Conservation (phyloP, 495 filamentous ascomycete species). For the Opeltia flavorubescens region DNA sequence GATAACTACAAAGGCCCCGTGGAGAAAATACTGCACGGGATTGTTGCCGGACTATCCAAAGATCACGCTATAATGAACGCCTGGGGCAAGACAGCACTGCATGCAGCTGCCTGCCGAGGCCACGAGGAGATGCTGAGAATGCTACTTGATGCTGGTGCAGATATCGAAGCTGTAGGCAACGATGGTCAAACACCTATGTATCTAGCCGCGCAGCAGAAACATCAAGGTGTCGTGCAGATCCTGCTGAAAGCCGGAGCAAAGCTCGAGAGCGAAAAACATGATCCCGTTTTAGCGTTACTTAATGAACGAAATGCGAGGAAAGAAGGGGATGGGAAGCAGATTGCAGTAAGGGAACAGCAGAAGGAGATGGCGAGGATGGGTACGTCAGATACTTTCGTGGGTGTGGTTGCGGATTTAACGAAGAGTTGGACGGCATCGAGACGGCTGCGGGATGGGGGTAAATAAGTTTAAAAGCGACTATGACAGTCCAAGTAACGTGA, state of each 20-base stretch:
- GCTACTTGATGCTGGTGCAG: not conserved
- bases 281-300: not conserved
- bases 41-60: not conserved
- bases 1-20: not conserved
- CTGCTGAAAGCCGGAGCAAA: not conserved
- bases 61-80: not conserved
- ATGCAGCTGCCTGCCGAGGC: not conserved
- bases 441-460: not conserved
- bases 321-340: not conserved
- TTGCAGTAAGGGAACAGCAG: not conserved
- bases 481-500: too few relatives aligned
- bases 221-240: not conserved
- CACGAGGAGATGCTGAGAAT: not conserved
- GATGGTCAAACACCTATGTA: not conserved
- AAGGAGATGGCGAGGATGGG: not conserved
- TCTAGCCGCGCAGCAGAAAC: not conserved
- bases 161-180: not conserved
- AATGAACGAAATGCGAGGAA: not conserved
- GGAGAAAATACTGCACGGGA: not conserved
- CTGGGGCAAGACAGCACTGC: slow-evolving; percentile 1
- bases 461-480: too few relatives aligned
- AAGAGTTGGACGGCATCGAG: not conserved
- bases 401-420: not conserved
- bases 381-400: not conserved
- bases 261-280: not conserved